Conservation (phyloP, 2,329 filamentous ascomycete genomes). For the Erysiphe pulchra region DNA sequence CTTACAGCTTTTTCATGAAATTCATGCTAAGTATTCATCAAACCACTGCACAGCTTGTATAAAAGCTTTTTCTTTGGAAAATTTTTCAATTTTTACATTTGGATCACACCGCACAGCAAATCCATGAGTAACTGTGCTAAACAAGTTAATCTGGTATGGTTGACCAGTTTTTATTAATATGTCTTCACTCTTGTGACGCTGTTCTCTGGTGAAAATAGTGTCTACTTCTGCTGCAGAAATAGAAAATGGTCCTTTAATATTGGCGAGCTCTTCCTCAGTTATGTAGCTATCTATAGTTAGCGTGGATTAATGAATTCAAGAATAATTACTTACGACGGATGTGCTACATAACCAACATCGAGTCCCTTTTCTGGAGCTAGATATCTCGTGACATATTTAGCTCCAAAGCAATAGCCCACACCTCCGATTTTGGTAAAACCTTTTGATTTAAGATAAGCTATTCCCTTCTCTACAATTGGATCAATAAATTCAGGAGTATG, state of each 20-base stretch:
- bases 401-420: conserved; percentile 50
- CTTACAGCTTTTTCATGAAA: neutral
- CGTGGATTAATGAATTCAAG: neutral
- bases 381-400: conserved; percentile 48
- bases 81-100: conserved; percentile 29
- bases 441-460: conserved; percentile 31
- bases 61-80: conserved; percentile 62
- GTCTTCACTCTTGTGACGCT: conserved; percentile 37
- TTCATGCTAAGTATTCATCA: conserved; percentile 25
- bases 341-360: conserved; percentile 46
- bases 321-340: conserved; percentile 27
- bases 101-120: conserved; percentile 44
- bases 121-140: conserved; percentile 44
- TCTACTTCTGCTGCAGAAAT: conserved; percentile 33
- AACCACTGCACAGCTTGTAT: conserved; percentile 58
- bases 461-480: conserved; percentile 20
- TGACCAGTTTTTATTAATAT: conserved; percentile 29
- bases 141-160: conserved; percentile 47
- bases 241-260: conserved; percentile 39
- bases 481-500: conserved; percentile 11
- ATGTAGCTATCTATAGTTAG: conserved; percentile 25
- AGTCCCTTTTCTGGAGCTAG: conserved; percentile 29
- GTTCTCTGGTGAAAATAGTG: conserved; percentile 34
- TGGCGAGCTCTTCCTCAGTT: conserved; percentile 34
- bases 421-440: conserved; percentile 33